Evolutionary conservation across 2,329 filamentous ascomycete species (phyloP).

Genomic region (Colletotrichum somersetense): DNA sequence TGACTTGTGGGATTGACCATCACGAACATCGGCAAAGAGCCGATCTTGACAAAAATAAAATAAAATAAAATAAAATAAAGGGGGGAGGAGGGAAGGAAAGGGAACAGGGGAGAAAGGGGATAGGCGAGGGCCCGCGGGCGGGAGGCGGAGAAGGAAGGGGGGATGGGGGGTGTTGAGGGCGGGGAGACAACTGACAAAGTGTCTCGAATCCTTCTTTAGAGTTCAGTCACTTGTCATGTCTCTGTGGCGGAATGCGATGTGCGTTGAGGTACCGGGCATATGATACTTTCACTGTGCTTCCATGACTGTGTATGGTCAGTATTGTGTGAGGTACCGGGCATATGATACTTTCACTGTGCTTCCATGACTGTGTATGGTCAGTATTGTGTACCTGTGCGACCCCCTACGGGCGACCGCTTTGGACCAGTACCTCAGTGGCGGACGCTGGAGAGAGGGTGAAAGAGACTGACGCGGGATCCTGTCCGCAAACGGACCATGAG

Average conservation of each 20-base stretch:
- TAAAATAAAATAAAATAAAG: not conserved
- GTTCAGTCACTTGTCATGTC: slow-evolving; percentile 41
- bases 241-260: slow-evolving; percentile 17
- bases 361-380: too few relatives aligned
- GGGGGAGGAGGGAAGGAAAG: not conserved
- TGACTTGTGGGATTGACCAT: not conserved
- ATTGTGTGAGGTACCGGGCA: too few relatives aligned
- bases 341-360: too few relatives aligned
- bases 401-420: too few relatives aligned
- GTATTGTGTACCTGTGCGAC: not conserved
- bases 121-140: not conserved
- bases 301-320: too few relatives aligned
- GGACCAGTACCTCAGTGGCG: not conserved
- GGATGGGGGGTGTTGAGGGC: not conserved
- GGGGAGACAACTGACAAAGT: not conserved
- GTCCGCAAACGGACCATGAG: slow-evolving; percentile 21
- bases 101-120: not conserved
- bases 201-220: slow-evolving; percentile 37
- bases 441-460: not conserved
- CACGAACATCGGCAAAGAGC: not conserved
- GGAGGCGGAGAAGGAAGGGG: not conserved
- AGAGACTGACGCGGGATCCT: not conserved
- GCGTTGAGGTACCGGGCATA: too few relatives aligned
- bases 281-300: too few relatives aligned
- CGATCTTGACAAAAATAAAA: not conserved